Conservation (phyloP, 176 grass and related monocot genomes). For the Eleusine coracana region DNA sequence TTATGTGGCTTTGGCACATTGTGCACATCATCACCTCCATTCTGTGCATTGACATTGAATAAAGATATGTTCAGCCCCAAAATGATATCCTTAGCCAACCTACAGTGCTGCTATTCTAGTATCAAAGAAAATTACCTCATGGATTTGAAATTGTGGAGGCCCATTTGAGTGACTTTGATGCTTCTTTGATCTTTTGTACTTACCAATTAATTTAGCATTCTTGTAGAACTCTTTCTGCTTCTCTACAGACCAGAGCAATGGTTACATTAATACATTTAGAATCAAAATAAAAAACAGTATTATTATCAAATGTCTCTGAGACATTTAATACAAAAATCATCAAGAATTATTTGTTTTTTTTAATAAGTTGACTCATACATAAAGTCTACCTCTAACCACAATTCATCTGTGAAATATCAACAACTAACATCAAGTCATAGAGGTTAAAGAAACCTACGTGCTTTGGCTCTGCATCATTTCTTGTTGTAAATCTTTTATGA, state of each 20-base stretch:
- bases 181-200: conserved; percentile 69
- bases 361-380: neutral
- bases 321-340: neutral
- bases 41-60: conserved; percentile 28
- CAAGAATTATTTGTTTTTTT: neutral
- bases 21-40: conserved; percentile 38
- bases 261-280: neutral
- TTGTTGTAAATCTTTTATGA: neutral
- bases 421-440: neutral
- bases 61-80: neutral
- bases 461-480: neutral
- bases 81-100: neutral
- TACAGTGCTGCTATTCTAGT: neutral
- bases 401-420: conserved; percentile 1
- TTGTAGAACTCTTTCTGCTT: conserved; percentile 85
- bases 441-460: neutral
- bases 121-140: conserved; percentile 51
- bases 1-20: conserved; percentile 33
- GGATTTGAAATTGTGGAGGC: conserved; percentile 31
- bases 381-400: neutral
- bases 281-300: neutral
- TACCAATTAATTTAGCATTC: conserved; percentile 81
- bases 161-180: conserved; percentile 47
- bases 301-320: neutral
- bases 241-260: conserved; percentile 51